Evolutionary conservation across 2,329 filamentous ascomycete species (phyloP), one percentile per base, ranked within the genome.

Genomic region (Ascochyta rabiei): DNA sequence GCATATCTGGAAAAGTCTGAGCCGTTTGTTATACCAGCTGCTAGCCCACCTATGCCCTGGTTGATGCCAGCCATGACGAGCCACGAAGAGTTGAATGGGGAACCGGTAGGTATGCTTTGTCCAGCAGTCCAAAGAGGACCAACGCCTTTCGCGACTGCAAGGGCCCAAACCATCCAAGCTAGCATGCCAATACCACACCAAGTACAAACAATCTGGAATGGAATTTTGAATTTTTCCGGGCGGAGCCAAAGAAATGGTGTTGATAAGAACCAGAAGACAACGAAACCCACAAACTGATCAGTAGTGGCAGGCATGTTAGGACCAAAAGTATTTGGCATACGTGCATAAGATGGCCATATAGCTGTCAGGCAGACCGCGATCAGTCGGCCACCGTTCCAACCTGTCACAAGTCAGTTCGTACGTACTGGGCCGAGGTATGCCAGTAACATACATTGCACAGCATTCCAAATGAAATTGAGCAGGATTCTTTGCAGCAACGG

Each of bases 381-480:
- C 1, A 74, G 56, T 9, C 71, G 59, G 5, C 72, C 72, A 10
- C 72, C 72, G 19, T 73, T 74, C 72, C 71, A 74, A 31, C 71
- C 71, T 73, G 35, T 13, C 10, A 15, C 15, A n/a, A 8, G 18
- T 64, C 23, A 67, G 55, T 40, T 19, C 24, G 6, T 35, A 2
- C 10, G 8, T 15, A 4, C 13, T 15, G 18, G 15, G n/a, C 8
- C 9, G n/a, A 31, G 21, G 2, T 2, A n/a, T 3, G 9, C 7
- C 4, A 13, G 26, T 19, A 8, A 76, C 70, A 23, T 73, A 77
- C 76, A 80, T 57, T 81, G 79, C 0, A 80, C 69, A 4, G 79
- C 77, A 33, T 75, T 79, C 80, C 80, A 82, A 39, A 82, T 80
- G 49, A 82, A 81, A 60, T 81, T 81, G 8, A 82, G 71, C 43